Base-by-base conservation (phyloP, 2,329 filamentous ascomycete species). In the Epichloe typhina region DNA sequence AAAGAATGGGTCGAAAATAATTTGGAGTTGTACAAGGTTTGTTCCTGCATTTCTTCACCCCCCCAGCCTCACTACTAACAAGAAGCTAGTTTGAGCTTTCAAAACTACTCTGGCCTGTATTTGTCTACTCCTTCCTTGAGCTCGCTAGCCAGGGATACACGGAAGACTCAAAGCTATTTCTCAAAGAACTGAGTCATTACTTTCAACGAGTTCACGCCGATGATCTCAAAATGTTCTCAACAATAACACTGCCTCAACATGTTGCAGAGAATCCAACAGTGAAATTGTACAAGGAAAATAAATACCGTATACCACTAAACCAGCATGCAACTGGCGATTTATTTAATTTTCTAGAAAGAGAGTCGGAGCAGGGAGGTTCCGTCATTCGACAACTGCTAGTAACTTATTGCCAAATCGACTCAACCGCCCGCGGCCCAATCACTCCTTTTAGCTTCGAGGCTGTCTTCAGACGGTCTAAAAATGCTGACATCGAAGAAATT, bases 261-360 rank as follows among this genome's bases (percentile, higher is more conserved):
- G 72, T 93, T 8, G 73, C 80, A 39, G 83, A 88, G 52, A 94
- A 93, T 61, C 66, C 78, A 2, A 77, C 84, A n/a, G 84, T 86
- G 6, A 87, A 85, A 64, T 72, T 93, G 3, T 98, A 96, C 66
- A 79, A 80, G 40, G 79, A 82, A 51, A 91, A 90, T 72, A 93
- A 88, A 65, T 98, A 97, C 64, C 81, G 88, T 12, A 76, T 98
- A 37, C 88, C 88, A 0, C 72, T 98, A n/a, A 96, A 90, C 59
- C 83, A 84, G 52, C 84, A 90, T 58, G 83, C 89, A 0, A 89
- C 86, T 52, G 83, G 82, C 52, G 86, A 86, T 53, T 76, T 97
- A 8, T 84, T 95, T 61, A 86, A 89, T 58, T 95, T 91, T 59
- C 73, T 98, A 0, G 90, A 97, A 65, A 82, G 83, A n/a, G 90